Conservation (phyloP, 805 yeast genomes). For the Candida coleopterorum region DNA sequence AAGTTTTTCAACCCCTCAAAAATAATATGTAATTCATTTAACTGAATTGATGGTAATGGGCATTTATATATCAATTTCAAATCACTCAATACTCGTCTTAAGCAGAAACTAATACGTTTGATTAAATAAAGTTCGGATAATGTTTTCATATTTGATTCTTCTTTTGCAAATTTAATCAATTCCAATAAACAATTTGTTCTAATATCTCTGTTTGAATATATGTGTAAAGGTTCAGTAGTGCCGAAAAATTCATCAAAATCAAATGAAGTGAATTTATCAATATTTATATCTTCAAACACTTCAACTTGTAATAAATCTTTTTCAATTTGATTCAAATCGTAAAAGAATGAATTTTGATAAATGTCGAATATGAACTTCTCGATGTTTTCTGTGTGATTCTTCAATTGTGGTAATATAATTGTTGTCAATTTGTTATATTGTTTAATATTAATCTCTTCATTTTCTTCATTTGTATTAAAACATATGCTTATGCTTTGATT, state of each 20-base stretch:
- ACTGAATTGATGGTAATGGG: conserved; percentile 67
- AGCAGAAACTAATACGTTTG: conserved; percentile 53
- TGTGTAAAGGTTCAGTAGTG: conserved; percentile 48
- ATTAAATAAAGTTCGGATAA: conserved; percentile 37
- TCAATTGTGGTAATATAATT: conserved; percentile 38
- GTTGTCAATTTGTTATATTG: conserved; percentile 41
- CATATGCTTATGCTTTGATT: conserved; percentile 39
- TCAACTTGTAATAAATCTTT: conserved; percentile 17
- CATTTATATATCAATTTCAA: conserved; percentile 50
- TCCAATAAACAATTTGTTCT: conserved; percentile 52
- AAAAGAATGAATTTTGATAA: conserved; percentile 57
- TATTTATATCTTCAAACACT: conserved; percentile 23
- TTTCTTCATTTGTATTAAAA: conserved; percentile 24
- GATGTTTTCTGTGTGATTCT: conserved; percentile 20
- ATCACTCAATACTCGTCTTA: conserved; percentile 64
- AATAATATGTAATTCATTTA: conserved; percentile 50
- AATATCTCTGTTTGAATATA: conserved; percentile 42
- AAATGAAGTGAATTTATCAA: conserved; percentile 34
- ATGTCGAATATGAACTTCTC: conserved; percentile 44
- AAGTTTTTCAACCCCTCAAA: conserved; percentile 32
- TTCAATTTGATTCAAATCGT: conserved; percentile 55
- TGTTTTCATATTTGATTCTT: conserved; percentile 15
- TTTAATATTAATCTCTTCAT: conserved; percentile 27
- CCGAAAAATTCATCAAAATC: conserved; percentile 54
- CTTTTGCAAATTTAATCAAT: conserved; percentile 39